Percentiles rank a stretch among this genome's conserved stretches.
These are phyloP conservation scores for Pouteria glomerata DNA, from an alignment of 148 eudicot genomes.

Conservation along the genomic window DNA sequence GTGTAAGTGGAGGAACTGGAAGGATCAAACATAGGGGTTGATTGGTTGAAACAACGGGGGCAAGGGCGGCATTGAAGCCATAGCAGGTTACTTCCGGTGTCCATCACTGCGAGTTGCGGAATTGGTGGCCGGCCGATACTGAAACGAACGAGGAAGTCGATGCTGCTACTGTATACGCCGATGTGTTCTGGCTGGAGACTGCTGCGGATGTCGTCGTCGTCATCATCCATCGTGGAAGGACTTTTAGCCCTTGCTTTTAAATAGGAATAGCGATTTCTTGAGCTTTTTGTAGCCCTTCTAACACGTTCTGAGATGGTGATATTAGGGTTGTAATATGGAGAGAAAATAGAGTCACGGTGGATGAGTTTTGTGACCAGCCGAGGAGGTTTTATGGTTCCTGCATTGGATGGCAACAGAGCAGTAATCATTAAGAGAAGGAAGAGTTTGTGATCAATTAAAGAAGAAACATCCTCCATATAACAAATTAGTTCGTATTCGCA, in stretches of 20 bases:
- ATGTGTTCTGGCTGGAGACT: not conserved
- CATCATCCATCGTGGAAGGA: too few species aligned
- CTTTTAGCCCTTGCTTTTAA: not conserved
- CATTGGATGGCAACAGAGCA: not conserved
- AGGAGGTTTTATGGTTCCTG: not conserved
- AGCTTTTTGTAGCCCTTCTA: not conserved
- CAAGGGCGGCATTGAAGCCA: conserved; percentile 23
- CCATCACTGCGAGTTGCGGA: conserved; percentile 14
- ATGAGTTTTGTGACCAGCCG: conserved; percentile 3
- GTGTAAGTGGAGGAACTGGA: conserved; percentile 10
- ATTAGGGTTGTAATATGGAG: conserved; percentile 5
- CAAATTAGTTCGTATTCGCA: too few species aligned
- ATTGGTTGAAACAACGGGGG: not conserved
- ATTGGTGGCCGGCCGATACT: conserved; percentile 21
- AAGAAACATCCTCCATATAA: not conserved
- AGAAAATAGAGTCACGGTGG: not conserved
- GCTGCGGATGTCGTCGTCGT: not conserved
- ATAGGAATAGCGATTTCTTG: not conserved
- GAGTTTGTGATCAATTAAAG: not conserved
- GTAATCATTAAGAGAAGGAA: not conserved
- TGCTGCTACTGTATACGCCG: too few species aligned
- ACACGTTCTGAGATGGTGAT: not conserved
- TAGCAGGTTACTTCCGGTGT: conserved; percentile 18
- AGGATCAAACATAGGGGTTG: conserved; percentile 8
- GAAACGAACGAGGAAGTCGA: conserved; percentile 9